Evolutionary conservation across 805 yeast species (phyloP).

Genomic region (Teunomyces stri): DNA sequence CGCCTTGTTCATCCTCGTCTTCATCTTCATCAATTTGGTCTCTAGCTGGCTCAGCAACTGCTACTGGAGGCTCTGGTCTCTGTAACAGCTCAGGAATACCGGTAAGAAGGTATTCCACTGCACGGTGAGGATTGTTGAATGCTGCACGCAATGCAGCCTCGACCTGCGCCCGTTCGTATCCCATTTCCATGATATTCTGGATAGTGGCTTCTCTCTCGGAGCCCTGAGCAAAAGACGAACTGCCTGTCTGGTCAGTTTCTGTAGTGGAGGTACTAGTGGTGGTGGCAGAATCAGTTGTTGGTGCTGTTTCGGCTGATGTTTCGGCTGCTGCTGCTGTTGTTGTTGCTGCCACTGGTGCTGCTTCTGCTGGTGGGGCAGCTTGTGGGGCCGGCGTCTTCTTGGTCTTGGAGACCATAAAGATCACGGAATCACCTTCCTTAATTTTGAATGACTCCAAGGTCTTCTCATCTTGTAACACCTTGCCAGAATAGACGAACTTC

Average conservation of each 20-base stretch:
- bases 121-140: conserved; percentile 95
- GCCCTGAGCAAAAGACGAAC: conserved; percentile 72
- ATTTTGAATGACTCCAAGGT: conserved; percentile 69
- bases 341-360: conserved; percentile 12
- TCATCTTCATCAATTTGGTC: conserved; percentile 31
- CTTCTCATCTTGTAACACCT: conserved; percentile 82
- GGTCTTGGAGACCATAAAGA: conserved; percentile 76
- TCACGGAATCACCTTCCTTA: conserved; percentile 83
- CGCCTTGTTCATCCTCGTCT: conserved; percentile 30
- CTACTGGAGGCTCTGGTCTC: conserved; percentile 22
- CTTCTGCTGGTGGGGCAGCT: conserved; percentile 20
- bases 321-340: conserved; percentile 14
- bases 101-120: conserved; percentile 89
- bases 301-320: conserved; percentile 14
- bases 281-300: conserved; percentile 13
- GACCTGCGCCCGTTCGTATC: conserved; percentile 83
- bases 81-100: conserved; percentile 76
- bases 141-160: conserved; percentile 93
- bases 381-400: conserved; percentile 30
- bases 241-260: conserved; percentile 14
- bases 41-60: conserved; percentile 12
- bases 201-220: conserved; percentile 74
- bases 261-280: conserved; percentile 20
- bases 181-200: conserved; percentile 89
- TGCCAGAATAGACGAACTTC: conserved; percentile 89